phyloP scores from a whole-genome alignment of 768 basidiomycete genomes.

The Suillus lakei region DNA sequence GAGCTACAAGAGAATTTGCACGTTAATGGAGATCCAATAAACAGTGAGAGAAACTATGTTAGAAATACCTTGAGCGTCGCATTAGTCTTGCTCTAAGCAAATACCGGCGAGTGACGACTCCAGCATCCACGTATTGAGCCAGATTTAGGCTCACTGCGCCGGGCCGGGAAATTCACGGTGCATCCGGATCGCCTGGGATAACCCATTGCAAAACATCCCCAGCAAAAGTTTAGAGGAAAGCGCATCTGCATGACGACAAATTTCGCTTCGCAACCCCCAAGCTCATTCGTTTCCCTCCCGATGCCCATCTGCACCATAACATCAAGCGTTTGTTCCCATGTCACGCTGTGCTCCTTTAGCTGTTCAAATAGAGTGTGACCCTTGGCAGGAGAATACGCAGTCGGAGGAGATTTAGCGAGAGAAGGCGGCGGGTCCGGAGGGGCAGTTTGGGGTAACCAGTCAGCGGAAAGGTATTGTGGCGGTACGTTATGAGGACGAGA shows the following conservation, averaged over 20 bases:
- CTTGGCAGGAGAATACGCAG: slow-evolving; percentile 45
- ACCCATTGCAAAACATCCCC: slow-evolving; percentile 56
- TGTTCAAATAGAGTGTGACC: slow-evolving; percentile 65
- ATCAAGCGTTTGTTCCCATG: slow-evolving; percentile 63
- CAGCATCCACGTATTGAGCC: slow-evolving; percentile 70
- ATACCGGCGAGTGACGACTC: slow-evolving; percentile 64
- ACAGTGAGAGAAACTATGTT: too few relatives aligned
- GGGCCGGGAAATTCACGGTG: slow-evolving; percentile 61
- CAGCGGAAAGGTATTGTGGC: slow-evolving; percentile 29
- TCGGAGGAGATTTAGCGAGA: slow-evolving; percentile 15
- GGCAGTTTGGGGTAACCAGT: slow-evolving; percentile 27
- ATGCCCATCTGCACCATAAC: slow-evolving; percentile 65
- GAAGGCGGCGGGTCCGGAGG: not conserved
- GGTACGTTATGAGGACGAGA: slow-evolving; percentile 12
- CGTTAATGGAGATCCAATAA: too few relatives aligned
- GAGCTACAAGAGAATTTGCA: too few relatives aligned
- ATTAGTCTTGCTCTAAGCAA: slow-evolving; percentile 76
- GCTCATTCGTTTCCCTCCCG: slow-evolving; percentile 50
- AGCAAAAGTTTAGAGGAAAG: too few relatives aligned
- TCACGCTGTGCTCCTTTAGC: slow-evolving; percentile 67
- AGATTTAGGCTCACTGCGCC: slow-evolving; percentile 74
- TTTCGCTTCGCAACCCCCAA: slow-evolving; percentile 65
- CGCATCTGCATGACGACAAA: slow-evolving; percentile 68
- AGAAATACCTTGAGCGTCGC: slow-evolving; percentile 79
- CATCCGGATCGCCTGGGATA: slow-evolving; percentile 56